Base-by-base conservation (phyloP, 768 basidiomycete genomes). In the Chalciporus pseudorubinellus region DNA sequence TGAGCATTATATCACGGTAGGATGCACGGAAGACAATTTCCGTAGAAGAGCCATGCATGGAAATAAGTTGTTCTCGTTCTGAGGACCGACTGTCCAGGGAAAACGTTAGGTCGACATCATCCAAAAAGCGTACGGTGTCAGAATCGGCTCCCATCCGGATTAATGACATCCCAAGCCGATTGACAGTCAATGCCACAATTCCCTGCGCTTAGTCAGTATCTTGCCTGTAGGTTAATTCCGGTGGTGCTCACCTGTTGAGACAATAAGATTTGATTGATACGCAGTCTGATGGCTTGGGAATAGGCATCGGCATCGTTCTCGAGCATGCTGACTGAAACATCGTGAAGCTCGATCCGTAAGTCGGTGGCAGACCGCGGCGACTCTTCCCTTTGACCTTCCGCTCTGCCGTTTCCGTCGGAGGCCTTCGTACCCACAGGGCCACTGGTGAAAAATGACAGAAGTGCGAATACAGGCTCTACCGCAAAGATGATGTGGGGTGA, bases 21-120 rank as follows among this genome's bases (percentile, higher is more conserved):
- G 95, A 98, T n/a, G 92, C 92, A 21, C 97, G 82, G 67, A 99
- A 87, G 48, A 98, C 80, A 58, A 99, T 79, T 2, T 94, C 88
- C 53, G 90, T 87, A 21, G 83, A 72, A 16, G 78, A 74, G n/a
- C 94, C 65, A 63, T 97, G 94, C 52, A 98, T 86, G 61, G 77
- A 92, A 10, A 87, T 87, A 74, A 85, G 85, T 57, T 87, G 83
- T 46, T 88, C 84, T 12, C 70, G 76, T n/a, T 81, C 77, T 28
- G 88, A 78, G 31, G 73, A 70, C n/a, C 90, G 84, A 55, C 78
- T 91, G 68, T 98, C 95, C 51, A 97, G 71, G 9, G 94, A 87
- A 39, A 95, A 76, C 0, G 92, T 89, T 42, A 95, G 62, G 66
- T 97, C 92, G 45, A 97, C 75, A 53, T 98, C 89, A 64, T 99